phyloP scores from a whole-genome alignment of 352 stramenopile genomes.

The Globisporangium middletonii region DNA sequence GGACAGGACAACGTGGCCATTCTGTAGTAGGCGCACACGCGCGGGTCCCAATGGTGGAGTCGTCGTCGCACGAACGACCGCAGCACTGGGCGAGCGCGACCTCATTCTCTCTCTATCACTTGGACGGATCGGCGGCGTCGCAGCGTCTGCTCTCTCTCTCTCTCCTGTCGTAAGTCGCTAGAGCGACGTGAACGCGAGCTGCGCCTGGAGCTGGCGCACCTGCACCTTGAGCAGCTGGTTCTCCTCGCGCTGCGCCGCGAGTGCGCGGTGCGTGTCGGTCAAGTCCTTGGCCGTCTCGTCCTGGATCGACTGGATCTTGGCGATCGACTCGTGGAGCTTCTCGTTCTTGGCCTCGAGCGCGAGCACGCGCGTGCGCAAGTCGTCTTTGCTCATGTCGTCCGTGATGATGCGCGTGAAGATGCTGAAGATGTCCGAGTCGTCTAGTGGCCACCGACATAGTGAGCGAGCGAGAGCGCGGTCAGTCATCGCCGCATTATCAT shows the following conservation, averaged over 20 bases:
- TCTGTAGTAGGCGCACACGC: no score
- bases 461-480: no score
- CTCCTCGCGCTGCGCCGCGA: conserved; percentile 42
- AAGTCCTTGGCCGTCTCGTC: conserved; percentile 49
- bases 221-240: conserved; percentile 58
- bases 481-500: no score
- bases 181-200: conserved; percentile 45
- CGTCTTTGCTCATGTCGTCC: conserved; percentile 72
- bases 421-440: conserved; percentile 75
- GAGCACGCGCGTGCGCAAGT: conserved; percentile 57
- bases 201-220: conserved; percentile 54
- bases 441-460: no score
- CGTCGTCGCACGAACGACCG: no score
- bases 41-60: no score
- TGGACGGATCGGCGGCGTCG: no score
- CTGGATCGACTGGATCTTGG: conserved; percentile 60
- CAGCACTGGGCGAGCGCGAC: no score
- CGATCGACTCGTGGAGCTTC: conserved; percentile 70
- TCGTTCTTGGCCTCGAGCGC: conserved; percentile 70
- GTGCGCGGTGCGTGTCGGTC: conserved; percentile 36
- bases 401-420: conserved; percentile 84
- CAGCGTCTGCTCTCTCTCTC: not conserved
- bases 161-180: conserved; percentile 1
- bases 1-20: no score
- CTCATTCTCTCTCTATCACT: no score